A percentile compares a stretch with the other conserved stretches of the same genome.
Conservation (phyloP, 768 basidiomycete genomes). For the Trametes meyenii region DNA sequence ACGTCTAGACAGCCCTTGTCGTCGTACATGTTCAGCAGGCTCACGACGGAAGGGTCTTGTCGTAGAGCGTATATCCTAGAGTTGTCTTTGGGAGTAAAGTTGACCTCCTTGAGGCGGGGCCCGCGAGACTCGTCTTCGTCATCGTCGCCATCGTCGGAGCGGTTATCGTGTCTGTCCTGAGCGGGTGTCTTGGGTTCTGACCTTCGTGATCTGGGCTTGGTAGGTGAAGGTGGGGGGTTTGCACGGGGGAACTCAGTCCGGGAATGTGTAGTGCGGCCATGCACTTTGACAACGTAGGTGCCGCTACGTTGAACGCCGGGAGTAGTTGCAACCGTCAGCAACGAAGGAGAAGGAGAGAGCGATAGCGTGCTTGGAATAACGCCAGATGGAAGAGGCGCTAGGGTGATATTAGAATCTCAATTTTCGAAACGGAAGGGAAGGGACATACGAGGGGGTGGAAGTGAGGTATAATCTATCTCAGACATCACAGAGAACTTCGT, state of each 20-base stretch:
- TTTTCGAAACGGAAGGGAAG: neutral
- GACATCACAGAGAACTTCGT: slow-evolving; percentile 61
- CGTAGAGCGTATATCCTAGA: slow-evolving; percentile 61
- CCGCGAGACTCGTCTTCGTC: slow-evolving; percentile 19
- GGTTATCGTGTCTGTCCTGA: slow-evolving; percentile 14
- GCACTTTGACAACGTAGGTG: slow-evolving; percentile 76
- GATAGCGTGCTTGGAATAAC: slow-evolving; percentile 4
- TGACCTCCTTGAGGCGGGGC: slow-evolving; percentile 37
- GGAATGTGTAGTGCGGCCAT: slow-evolving; percentile 59
- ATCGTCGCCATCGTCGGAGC: slow-evolving; percentile 27
- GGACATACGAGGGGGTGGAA: slow-evolving; percentile 73
- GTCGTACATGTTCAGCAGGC: slow-evolving; percentile 73
- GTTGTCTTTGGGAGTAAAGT: slow-evolving; percentile 47
- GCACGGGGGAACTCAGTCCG: slow-evolving; percentile 69
- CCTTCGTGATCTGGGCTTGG: slow-evolving; percentile 28
- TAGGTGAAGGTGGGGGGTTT: slow-evolving; percentile 41
- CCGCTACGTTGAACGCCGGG: slow-evolving; percentile 55
- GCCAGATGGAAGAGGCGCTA: slow-evolving; percentile 40
- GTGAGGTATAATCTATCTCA: slow-evolving; percentile 55
- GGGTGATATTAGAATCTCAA: slow-evolving; percentile 19
- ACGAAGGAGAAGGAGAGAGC: slow-evolving; percentile 21
- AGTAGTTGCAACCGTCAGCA: slow-evolving; percentile 30
- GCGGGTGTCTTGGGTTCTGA: slow-evolving; percentile 29
- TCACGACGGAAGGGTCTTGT: slow-evolving; percentile 79
- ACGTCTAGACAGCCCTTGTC: slow-evolving; percentile 66